Percentiles rank a stretch among this genome's conserved stretches.
Conservation (phyloP, 116 monocot genomes). For the Thalassia testudinum region DNA sequence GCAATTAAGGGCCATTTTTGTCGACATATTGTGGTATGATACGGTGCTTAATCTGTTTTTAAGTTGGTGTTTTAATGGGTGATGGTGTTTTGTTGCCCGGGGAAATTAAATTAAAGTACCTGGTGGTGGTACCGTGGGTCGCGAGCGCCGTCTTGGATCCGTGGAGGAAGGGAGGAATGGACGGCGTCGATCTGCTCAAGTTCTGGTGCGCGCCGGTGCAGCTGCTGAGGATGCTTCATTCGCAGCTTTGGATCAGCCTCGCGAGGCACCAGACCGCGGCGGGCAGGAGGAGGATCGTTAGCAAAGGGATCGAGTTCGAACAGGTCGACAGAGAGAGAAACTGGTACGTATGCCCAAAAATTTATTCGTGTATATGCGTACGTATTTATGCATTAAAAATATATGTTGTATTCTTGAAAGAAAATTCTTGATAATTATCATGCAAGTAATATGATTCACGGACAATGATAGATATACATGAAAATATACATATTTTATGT, state of each 20-base stretch:
- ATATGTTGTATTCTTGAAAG: too few relatives aligned
- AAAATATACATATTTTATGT: too few relatives aligned
- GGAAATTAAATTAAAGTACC: conserved; percentile 50
- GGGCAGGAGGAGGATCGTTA: conserved; percentile 45
- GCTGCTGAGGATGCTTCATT: conserved; percentile 35
- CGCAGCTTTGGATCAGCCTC: conserved; percentile 64
- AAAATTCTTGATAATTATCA: too few relatives aligned
- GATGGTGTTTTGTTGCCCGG: too few relatives aligned
- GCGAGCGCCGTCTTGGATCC: conserved; percentile 18
- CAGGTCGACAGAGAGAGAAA: conserved; percentile 81
- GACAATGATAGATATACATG: too few relatives aligned
- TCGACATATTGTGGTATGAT: too few relatives aligned
- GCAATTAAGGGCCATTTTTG: too few relatives aligned
- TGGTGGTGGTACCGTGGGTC: conserved; percentile 43
- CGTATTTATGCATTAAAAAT: too few relatives aligned
- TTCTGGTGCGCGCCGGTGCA: conserved; percentile 34
- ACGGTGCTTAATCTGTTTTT: too few relatives aligned
- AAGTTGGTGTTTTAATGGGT: too few relatives aligned
- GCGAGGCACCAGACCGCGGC: conserved; percentile 49
- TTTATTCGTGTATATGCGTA: too few relatives aligned
- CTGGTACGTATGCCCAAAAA: conserved; percentile 39
- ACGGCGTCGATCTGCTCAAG: conserved; percentile 18
- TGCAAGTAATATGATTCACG: too few relatives aligned
- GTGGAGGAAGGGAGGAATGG: background rate
- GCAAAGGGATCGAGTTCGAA: conserved; percentile 69